Conservation (phyloP, 305 asterid genomes). For the Vinca major region DNA sequence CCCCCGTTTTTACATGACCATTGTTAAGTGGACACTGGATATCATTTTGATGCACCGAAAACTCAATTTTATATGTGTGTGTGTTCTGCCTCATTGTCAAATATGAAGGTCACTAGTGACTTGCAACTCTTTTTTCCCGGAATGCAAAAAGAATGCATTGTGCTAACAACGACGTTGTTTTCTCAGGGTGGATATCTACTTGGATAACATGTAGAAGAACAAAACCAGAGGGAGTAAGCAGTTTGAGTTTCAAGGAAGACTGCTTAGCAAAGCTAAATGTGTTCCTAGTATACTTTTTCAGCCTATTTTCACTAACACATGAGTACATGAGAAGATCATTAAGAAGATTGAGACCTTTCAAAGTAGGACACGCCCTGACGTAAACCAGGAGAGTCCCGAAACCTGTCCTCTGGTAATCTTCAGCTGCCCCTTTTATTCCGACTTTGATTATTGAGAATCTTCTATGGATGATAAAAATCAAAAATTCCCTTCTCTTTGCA, state of each 20-base stretch:
- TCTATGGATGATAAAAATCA: not conserved
- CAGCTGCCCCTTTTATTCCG: not conserved
- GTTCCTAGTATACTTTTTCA: constrained; percentile 34
- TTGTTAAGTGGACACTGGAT: not conserved
- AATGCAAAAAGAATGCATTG: not conserved
- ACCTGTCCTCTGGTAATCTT: constrained; percentile 34
- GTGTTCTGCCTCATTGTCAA: not conserved
- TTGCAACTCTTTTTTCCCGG: not conserved
- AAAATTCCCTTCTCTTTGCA: constrained; percentile 2
- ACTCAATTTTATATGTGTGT: not conserved
- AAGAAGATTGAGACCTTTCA: constrained; percentile 44
- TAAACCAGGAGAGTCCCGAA: constrained; percentile 21
- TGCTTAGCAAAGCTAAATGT: constrained; percentile 37
- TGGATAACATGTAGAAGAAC: constrained; percentile 29
- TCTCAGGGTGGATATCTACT: constrained; percentile 35
- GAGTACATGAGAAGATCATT: constrained; percentile 41
- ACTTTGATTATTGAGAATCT: not conserved
- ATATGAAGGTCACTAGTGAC: not conserved
- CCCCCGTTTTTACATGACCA: too few species aligned
- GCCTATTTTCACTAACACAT: constrained; percentile 40
- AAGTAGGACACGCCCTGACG: constrained; percentile 49
- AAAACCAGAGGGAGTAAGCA: constrained; percentile 16
- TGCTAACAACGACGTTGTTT: constrained; percentile 13
- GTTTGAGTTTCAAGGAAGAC: constrained; percentile 36
- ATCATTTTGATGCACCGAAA: constrained; percentile 1